Base-by-base conservation (phyloP, 306 rosid genomes). In the Boehmeria nivea region DNA sequence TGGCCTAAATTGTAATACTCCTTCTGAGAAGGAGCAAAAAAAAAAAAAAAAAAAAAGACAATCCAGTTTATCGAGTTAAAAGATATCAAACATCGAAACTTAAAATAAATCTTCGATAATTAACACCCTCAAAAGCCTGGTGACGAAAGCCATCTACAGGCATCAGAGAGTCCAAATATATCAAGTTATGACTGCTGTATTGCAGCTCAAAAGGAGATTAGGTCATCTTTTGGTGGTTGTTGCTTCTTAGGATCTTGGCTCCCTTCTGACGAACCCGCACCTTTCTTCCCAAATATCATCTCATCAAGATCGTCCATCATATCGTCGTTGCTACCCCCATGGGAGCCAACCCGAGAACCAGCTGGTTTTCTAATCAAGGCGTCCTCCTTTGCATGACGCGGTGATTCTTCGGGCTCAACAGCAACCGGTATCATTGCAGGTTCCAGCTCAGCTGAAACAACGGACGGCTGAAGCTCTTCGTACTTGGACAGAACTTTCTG, bases 231-330 rank as follows among this genome's bases (percentile, higher is more conserved):
- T 0, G 88, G 27, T 14, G 95, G 33, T 56, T 62, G 33, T 56
- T 62, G 87, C 70, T 90, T 90, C 87, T 87, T 87, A 28, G 81
- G 53, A 44, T 82, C 86, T 10, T 74, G 85, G 45, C 75, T 74
- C 16, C 73, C 78, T 46, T 60, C 76, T 0, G 95, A 81, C 33
- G 83, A 31, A 33, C 72, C 91, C 4, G 72, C 89, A 2, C 78
- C 49, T 66, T 83, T 87, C 73, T 69, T 93, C 31, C 99, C 99
- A 54, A 93, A 93, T 65, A 93, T 93, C 99, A 93, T 93, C 69
- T 93, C 96, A 56, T 93, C 99, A 1, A 93, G 95, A 81, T 93
- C 96, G 67, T 93, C 99, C 88, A 93, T 81, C 99, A 93, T 88
- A 19, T 93, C 99, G 16, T 87, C 99, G 0, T 73, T 75, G 75